These are phyloP conservation scores for Madurella fahalii DNA, from an alignment of 2,329 filamentous ascomycete species.

Conservation along the genomic window DNA sequence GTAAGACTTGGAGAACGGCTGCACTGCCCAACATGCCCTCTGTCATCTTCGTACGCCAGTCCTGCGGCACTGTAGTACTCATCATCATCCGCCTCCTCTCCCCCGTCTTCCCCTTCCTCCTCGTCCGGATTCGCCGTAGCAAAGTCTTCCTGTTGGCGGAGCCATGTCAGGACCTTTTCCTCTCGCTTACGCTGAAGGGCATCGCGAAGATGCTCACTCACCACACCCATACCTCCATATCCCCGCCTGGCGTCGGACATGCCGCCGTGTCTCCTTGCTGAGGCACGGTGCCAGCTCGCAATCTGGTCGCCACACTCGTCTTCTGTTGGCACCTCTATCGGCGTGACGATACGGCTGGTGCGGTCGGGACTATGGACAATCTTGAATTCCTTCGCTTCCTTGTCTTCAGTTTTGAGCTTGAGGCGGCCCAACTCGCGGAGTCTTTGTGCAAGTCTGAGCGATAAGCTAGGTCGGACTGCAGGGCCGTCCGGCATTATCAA, in stretches of 20 bases:
- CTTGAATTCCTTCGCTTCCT: constrained; percentile 4
- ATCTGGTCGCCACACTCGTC: constrained; percentile 28
- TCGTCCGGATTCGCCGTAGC: neutral
- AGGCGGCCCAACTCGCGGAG: constrained; percentile 16
- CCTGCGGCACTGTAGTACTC: neutral
- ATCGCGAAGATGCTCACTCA: neutral
- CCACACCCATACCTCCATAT: neutral
- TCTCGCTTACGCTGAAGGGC: neutral
- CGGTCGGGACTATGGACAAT: constrained; percentile 27
- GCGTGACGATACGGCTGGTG: constrained; percentile 16
- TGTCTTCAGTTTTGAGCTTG: constrained; percentile 4
- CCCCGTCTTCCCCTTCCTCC: too few relatives aligned
- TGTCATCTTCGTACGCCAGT: neutral
- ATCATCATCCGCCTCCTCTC: too few relatives aligned
- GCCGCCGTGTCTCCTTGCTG: neutral
- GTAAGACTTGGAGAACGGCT: too few relatives aligned
- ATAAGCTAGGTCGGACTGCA: neutral
- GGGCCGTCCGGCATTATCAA: constrained; percentile 4
- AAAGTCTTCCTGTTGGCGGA: neutral
- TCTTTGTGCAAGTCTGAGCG: constrained; percentile 15
- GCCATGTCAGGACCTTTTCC: neutral
- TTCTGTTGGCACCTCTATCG: constrained; percentile 26
- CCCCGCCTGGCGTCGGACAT: neutral
- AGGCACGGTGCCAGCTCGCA: constrained; percentile 19
- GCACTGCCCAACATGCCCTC: neutral